Evolutionary conservation across 2,329 filamentous ascomycete genomes (phyloP), one percentile per base, ranked within the genome.

Genomic region (Hypomyces rosellus): DNA sequence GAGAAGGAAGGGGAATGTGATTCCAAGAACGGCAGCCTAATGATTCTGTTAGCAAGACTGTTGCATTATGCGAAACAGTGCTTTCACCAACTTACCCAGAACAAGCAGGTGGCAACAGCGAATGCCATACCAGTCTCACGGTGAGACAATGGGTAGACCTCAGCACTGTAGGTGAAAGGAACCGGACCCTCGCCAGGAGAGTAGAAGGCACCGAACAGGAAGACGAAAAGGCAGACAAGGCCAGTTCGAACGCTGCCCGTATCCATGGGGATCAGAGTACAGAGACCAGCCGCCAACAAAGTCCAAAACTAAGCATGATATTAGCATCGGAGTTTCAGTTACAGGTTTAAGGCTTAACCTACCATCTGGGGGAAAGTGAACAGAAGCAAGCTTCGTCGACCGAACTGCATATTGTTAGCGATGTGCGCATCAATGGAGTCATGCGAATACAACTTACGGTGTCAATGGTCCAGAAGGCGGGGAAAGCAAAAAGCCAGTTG

Each of bases 291-390:
- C 8, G 61, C 67, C 20, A 80, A 71, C 34, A 80, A 68, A 18
- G 80, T 80, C 74, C 80, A 82, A 47, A 65, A 65, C 56, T 55
- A 34, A 2, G 30, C 2, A 34, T 14, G n/a, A 38, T n/a, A 36
- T 25, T 14, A 36, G 14, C 40, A 36, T 18, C 3, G 18, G 2
- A 45, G 14, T 15, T 12, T 6, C 8, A 15, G 33, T 15, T 5
- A 37, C n/a, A 33, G 9, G 5, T 20, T 30, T 30, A 11, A 2
- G 2, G 14, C 14, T 4, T 5, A 12, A 57, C 54, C n/a, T 18
- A 77, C 74, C 81, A 85, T 85, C 55, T 83, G 75, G 1, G 82
- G 83, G 60, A 86, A 85, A 4, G 83, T 86, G 58, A 83, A 80
- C 3, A 86, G 69, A 5, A 85, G 71, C 12, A 86, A 68, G 16